Percentiles rank a stretch among this genome's conserved stretches.
Conservation (phyloP, 805 yeast genomes). For the Monosporozyma yasuniensis region DNA sequence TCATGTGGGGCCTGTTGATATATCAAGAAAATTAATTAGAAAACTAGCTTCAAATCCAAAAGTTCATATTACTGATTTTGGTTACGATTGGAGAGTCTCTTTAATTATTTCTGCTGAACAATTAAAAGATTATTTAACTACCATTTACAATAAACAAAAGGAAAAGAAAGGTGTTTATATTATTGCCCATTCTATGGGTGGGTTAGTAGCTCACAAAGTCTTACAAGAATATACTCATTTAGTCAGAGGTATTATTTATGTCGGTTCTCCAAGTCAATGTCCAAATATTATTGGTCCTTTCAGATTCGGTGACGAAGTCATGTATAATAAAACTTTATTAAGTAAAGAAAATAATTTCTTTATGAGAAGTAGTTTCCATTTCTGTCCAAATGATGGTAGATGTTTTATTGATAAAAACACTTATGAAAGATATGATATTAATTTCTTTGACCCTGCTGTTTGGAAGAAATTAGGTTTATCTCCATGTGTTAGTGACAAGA, state of each 20-base stretch:
- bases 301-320: constrained; percentile 69
- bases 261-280: constrained; percentile 78
- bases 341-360: constrained; percentile 78
- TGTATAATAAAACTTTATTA: constrained; percentile 62
- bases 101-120: constrained; percentile 45
- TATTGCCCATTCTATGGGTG: constrained; percentile 94
- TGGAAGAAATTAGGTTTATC: constrained; percentile 73
- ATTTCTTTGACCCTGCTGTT: constrained; percentile 68
- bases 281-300: constrained; percentile 82
- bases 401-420: constrained; percentile 60
- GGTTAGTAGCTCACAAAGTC: constrained; percentile 72
- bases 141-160: constrained; percentile 33
- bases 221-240: constrained; percentile 58
- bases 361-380: constrained; percentile 77
- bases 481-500: constrained; percentile 50
- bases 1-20: constrained; percentile 82
- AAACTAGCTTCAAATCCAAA: constrained; percentile 47
- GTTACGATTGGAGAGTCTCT: constrained; percentile 91
- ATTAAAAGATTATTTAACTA: constrained; percentile 39
- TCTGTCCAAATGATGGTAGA: constrained; percentile 67
- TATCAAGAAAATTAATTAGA: constrained; percentile 52
- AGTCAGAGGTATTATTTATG: constrained; percentile 69
- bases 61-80: constrained; percentile 59
- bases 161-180: constrained; percentile 48
- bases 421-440: constrained; percentile 51